These are phyloP conservation scores for Serendipita indica DNA, from an alignment of 768 basidiomycete genomes.

Conservation along the genomic window DNA sequence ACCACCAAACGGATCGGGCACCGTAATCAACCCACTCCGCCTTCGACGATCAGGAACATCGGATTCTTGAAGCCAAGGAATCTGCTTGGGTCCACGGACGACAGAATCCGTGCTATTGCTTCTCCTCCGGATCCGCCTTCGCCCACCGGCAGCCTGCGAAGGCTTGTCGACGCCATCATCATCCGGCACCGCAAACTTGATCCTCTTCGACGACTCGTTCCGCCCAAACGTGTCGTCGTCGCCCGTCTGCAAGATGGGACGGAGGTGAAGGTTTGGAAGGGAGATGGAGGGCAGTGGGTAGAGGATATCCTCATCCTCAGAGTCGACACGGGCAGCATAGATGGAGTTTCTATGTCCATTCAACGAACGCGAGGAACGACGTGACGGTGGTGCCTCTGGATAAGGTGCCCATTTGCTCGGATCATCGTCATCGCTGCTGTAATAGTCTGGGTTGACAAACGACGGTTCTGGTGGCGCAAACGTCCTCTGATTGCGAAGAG, in stretches of 20 bases:
- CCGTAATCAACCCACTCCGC: neutral
- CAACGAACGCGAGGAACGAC: neutral
- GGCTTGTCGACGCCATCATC: neutral
- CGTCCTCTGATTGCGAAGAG: neutral
- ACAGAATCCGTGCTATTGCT: neutral
- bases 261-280: neutral
- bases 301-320: neutral
- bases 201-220: neutral
- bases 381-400: neutral
- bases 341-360: neutral
- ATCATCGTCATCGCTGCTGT: constrained; percentile 9
- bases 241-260: neutral
- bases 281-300: neutral
- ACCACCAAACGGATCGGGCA: neutral
- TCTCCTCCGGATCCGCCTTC: neutral
- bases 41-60: neutral
- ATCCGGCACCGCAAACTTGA: neutral
- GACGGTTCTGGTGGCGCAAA: neutral
- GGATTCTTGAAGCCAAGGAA: neutral
- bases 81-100: neutral
- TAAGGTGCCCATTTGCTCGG: constrained; percentile 9
- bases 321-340: neutral
- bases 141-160: neutral
- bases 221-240: neutral
- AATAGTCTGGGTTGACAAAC: neutral